Percentiles rank a stretch among this genome's conserved stretches.
These are phyloP conservation scores for Monosporascus sp. DNA, from an alignment of 2,329 filamentous ascomycete genomes.

Conservation along the genomic window DNA sequence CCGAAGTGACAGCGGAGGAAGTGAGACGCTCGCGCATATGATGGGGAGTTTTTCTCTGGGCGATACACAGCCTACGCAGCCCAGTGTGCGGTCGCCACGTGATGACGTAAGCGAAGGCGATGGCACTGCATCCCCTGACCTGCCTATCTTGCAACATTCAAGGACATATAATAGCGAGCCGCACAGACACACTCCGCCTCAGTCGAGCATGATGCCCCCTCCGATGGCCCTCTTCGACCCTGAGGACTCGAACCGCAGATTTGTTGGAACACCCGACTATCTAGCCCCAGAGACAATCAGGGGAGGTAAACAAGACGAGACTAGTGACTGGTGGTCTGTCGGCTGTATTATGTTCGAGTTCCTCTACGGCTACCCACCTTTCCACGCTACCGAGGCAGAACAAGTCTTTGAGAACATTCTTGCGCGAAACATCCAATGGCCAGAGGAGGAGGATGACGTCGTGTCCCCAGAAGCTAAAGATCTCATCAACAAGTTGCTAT, in stretches of 20 bases:
- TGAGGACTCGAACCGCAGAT: slow-evolving; percentile 84
- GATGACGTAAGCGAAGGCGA: slow-evolving; percentile 73
- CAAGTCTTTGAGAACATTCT: slow-evolving; percentile 97
- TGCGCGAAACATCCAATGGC: slow-evolving; percentile 85
- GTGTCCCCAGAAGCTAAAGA: slow-evolving; percentile 88
- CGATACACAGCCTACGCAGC: slow-evolving; percentile 46
- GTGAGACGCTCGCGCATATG: slow-evolving; percentile 78
- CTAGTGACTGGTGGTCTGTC: slow-evolving; percentile 99
- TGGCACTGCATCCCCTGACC: slow-evolving; percentile 70
- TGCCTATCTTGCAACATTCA: slow-evolving; percentile 58
- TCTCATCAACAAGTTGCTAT: slow-evolving; percentile 87
- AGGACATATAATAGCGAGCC: slow-evolving; percentile 41
- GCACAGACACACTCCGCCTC: slow-evolving; percentile 56
- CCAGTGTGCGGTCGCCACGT: slow-evolving; percentile 53
- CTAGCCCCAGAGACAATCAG: slow-evolving; percentile 95
- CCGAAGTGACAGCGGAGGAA: slow-evolving; percentile 88
- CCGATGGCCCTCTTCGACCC: slow-evolving; percentile 95
- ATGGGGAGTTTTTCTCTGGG: slow-evolving; percentile 73
- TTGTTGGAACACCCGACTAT: slow-evolving; percentile 96
- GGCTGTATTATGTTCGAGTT: slow-evolving; percentile 98
- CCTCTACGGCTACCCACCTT: slow-evolving; percentile 86
- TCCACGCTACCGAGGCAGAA: slow-evolving; percentile 85
- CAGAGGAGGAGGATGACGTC: slow-evolving; percentile 71
- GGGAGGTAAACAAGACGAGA: slow-evolving; percentile 91
- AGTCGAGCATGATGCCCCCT: slow-evolving; percentile 73